Evolutionary conservation across 2,329 filamentous ascomycete species (phyloP).

Genomic region (Cryphonectria radicalis): DNA sequence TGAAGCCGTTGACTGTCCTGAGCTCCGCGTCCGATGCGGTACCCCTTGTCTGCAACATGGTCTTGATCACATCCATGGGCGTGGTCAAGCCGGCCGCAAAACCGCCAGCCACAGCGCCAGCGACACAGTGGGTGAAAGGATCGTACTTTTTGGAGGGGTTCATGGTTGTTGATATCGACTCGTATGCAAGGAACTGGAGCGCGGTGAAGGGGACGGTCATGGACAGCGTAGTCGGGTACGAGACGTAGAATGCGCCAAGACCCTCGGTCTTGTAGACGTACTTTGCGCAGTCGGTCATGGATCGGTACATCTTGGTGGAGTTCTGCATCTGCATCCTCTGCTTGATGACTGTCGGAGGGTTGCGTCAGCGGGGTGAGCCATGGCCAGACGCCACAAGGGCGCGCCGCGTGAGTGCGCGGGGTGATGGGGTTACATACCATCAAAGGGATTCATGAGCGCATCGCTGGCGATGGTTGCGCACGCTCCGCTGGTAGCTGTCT

Average conservation of each 20-base stretch:
- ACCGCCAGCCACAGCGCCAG: conserved; percentile 89
- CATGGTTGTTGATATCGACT: conserved; percentile 92
- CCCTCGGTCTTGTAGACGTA: conserved; percentile 89
- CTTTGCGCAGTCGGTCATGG: conserved; percentile 82
- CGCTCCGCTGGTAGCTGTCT: conserved; percentile 83
- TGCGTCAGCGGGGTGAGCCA: conserved; percentile 14
- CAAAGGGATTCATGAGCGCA: conserved; percentile 98
- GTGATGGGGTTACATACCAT: conserved; percentile 64
- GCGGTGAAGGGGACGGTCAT: conserved; percentile 99
- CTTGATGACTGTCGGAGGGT: conserved; percentile 79
- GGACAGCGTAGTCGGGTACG: conserved; percentile 94
- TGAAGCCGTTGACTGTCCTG: conserved; percentile 80
- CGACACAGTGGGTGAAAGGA: conserved; percentile 89
- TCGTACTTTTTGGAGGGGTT: conserved; percentile 88
- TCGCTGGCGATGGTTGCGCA: conserved; percentile 96
- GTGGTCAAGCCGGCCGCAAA: conserved; percentile 93
- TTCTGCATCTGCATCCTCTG: conserved; percentile 99
- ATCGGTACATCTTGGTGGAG: conserved; percentile 84
- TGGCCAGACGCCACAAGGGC: neutral
- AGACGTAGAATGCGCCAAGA: conserved; percentile 92
- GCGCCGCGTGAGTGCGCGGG: neutral
- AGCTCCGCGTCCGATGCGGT: conserved; percentile 78
- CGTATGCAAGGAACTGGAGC: conserved; percentile 96
- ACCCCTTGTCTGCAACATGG: conserved; percentile 90
- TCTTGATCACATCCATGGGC: conserved; percentile 98